Evolutionary conservation across 495 filamentous ascomycete species (phyloP).

Genomic region (Tuber melanosporum): DNA sequence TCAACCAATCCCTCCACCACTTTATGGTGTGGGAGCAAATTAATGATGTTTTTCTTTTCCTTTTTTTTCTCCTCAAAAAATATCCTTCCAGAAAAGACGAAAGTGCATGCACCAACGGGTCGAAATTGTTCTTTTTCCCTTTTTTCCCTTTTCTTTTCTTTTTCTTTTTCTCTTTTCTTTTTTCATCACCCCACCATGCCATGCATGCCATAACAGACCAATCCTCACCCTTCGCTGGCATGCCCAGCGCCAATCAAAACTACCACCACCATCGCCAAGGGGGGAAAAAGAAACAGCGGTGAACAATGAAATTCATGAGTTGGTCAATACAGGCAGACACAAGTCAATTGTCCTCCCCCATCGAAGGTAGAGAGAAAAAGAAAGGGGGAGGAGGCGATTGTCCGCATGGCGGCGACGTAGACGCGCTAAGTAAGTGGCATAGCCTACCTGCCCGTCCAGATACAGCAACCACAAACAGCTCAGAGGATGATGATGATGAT

Average conservation of each 20-base stretch:
- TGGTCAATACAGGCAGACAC: neutral
- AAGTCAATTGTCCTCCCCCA: neutral
- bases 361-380: neutral
- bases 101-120: conserved; percentile 27
- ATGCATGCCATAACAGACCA: neutral
- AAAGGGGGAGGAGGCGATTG: neutral
- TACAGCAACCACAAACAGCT: neutral
- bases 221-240: conserved; percentile 2
- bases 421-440: neutral
- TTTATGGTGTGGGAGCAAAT: neutral
- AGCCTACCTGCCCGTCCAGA: neutral
- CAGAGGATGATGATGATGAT: neutral
- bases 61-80: conserved; percentile 5
- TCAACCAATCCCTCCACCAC: neutral
- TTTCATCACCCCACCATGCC: neutral
- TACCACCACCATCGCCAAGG: neutral
- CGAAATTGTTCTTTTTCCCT: conserved; percentile 16
- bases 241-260: neutral
- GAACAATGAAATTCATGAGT: conserved; percentile 6
- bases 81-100: conserved; percentile 34
- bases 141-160: too few species aligned
- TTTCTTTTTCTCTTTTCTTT: neutral
- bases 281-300: neutral
- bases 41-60: neutral
- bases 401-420: neutral